Evolutionary conservation across 257 asterid genomes (phyloP).

Genomic region (Coffea canephora): DNA sequence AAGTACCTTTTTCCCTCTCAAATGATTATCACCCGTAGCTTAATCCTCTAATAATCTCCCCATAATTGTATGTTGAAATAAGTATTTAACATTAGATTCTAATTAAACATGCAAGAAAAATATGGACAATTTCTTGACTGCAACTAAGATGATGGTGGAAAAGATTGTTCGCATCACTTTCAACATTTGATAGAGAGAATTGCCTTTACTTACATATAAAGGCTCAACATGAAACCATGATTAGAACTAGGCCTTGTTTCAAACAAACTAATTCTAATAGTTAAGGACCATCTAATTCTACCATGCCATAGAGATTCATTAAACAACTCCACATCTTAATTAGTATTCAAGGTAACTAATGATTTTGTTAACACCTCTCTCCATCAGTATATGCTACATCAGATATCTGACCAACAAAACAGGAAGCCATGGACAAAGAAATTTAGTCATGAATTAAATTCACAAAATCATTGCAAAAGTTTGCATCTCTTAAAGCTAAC

Average conservation of each 20-base stretch:
- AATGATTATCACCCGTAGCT: neutral
- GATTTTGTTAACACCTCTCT: neutral
- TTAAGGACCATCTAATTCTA: constrained; percentile 10
- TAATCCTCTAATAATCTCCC: neutral
- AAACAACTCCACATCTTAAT: neutral
- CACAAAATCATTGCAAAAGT: neutral
- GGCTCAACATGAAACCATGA: constrained; percentile 44
- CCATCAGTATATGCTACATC: neutral
- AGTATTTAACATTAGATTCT: neutral
- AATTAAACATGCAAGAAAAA: neutral
- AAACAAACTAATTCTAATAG: constrained; percentile 10
- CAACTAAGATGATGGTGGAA: constrained; percentile 11
- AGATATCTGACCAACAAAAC: too few species aligned
- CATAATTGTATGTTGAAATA: neutral
- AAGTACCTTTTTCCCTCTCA: neutral
- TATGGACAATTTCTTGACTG: constrained; percentile 2
- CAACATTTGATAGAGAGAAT: neutral
- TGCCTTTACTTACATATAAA: constrained; percentile 22
- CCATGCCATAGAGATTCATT: neutral
- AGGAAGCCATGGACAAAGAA: neutral
- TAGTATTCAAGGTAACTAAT: neutral
- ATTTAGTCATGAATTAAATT: neutral
- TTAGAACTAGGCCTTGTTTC: constrained; percentile 19
- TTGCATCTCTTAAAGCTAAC: constrained; percentile 4
- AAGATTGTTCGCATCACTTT: constrained; percentile 10